Evolutionary conservation across 169 alveolate species (phyloP), one percentile per base, ranked within the genome.

Genomic region (Plasmodium yoelii): DNA sequence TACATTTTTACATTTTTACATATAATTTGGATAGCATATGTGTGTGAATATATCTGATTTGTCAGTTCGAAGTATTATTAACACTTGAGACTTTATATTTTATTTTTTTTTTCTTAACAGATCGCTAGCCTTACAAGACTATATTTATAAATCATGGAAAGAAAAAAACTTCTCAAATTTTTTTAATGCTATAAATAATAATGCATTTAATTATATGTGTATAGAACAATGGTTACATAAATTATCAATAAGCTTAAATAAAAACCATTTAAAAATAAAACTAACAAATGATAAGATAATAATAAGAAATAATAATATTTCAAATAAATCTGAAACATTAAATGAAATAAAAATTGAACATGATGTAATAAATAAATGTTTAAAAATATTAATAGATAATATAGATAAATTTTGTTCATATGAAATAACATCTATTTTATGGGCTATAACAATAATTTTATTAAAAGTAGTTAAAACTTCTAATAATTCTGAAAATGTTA

Each of bases 141-240:
- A 47, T 57, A 77, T 77, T 18, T 77, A 77, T 15, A 19, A 34
- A 0, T 77, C 75, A 13, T 77, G 88, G 88, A 77, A 64, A 57
- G 67, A 77, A 13, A 77, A 77, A 46, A 77, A 77, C 15, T 77
- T 77, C 13, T 51, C 65, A 51, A 77, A 63, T 42, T 77, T 77
- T 57, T 55, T 77, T 10, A 63, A 39, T 0, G 65, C 71, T n/a
- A 26, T 77, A 26, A 77, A 49, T 51, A 46, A 65, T 26, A 60
- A 61, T 8, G 69, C 19, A 10, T 77, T 77, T 56, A 60, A 77
- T 18, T 46, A 77, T 39, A 77, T 75, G 2, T 77, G 88, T 53
- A 69, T 77, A 24, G 88, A 77, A 19, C 44, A 77, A n/a, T 77
- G 88, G 88, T 53, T 77, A 24, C 88, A 77, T 28, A 77, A 77